phyloP scores from a whole-genome alignment of 352 stramenopile species.

The Pythium guiyangense region DNA sequence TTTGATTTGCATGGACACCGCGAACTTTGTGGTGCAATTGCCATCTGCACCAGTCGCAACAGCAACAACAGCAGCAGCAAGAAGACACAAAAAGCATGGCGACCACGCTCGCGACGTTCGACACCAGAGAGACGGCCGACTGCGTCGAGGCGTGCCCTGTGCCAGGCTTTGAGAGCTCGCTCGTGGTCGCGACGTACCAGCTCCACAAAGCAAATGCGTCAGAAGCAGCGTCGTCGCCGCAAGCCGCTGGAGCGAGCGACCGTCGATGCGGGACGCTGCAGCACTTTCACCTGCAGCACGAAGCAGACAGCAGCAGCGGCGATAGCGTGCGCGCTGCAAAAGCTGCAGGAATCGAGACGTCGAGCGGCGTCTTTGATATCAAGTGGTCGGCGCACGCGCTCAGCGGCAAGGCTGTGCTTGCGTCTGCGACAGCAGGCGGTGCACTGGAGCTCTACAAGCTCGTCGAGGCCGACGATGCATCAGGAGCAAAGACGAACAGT shows the following conservation, averaged over 20 bases:
- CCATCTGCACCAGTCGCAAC: background rate
- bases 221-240: background rate
- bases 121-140: conserved; percentile 76
- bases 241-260: conserved; percentile 19
- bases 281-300: conserved; percentile 45
- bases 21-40: background rate
- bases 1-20: background rate
- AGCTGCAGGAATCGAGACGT: conserved; percentile 32
- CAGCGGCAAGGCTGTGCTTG: conserved; percentile 49
- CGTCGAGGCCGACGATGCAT: conserved; percentile 1
- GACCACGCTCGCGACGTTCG: conserved; percentile 59
- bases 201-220: conserved; percentile 49
- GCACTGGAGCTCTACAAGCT: conserved; percentile 66
- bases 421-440: conserved; percentile 53
- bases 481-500: background rate
- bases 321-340: conserved; percentile 36
- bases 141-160: conserved; percentile 80
- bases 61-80: background rate
- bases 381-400: conserved; percentile 67
- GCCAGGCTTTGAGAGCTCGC: conserved; percentile 46
- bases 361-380: conserved; percentile 80
- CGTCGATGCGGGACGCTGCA: conserved; percentile 63
- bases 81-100: background rate
- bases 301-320: conserved; percentile 13
- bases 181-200: conserved; percentile 81